Percentiles rank a stretch among this genome's conserved stretches.
These are phyloP conservation scores for Exophiala viscosa DNA, from an alignment of 2,329 filamentous ascomycete genomes.

Conservation along the genomic window DNA sequence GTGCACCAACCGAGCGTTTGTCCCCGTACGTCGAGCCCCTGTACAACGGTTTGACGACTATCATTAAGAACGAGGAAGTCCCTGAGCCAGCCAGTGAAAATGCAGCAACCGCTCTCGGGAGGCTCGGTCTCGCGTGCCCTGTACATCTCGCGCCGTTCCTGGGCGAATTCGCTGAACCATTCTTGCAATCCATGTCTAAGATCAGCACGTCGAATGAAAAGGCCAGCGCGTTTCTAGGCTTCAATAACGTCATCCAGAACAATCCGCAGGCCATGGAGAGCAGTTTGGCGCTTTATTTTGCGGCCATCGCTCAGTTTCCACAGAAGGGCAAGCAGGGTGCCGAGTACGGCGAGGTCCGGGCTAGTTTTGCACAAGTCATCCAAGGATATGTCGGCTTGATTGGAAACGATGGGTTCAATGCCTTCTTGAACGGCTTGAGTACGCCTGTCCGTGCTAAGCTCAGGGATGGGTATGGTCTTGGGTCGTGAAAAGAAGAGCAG, in stretches of 20 bases:
- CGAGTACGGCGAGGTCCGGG: conserved; percentile 52
- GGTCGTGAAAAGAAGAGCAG: neutral
- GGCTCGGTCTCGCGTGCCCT: conserved; percentile 75
- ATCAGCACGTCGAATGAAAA: conserved; percentile 91
- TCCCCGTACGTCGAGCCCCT: conserved; percentile 70
- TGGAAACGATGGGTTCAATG: conserved; percentile 20
- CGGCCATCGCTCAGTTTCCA: conserved; percentile 70
- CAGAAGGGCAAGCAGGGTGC: conserved; percentile 61
- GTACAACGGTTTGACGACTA: conserved; percentile 71
- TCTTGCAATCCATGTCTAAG: conserved; percentile 75
- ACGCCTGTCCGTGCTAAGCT: conserved; percentile 19
- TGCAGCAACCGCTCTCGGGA: conserved; percentile 84
- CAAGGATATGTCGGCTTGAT: conserved; percentile 48
- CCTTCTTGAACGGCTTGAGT: conserved; percentile 14
- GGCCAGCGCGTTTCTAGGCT: conserved; percentile 86
- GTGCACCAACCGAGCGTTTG: conserved; percentile 59
- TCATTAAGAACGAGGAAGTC: conserved; percentile 79
- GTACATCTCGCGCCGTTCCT: conserved; percentile 75
- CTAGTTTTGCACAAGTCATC: conserved; percentile 68
- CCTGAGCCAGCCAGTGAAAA: conserved; percentile 89
- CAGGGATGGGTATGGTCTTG: conserved; percentile 22
- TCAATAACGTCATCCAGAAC: conserved; percentile 75
- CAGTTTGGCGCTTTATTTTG: conserved; percentile 76
- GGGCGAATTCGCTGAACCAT: conserved; percentile 73
- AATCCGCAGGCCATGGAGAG: conserved; percentile 93